Percentiles rank a stretch among this genome's conserved stretches.
Conservation (phyloP, 2,329 filamentous ascomycete species). For the Huntiella savannae region DNA sequence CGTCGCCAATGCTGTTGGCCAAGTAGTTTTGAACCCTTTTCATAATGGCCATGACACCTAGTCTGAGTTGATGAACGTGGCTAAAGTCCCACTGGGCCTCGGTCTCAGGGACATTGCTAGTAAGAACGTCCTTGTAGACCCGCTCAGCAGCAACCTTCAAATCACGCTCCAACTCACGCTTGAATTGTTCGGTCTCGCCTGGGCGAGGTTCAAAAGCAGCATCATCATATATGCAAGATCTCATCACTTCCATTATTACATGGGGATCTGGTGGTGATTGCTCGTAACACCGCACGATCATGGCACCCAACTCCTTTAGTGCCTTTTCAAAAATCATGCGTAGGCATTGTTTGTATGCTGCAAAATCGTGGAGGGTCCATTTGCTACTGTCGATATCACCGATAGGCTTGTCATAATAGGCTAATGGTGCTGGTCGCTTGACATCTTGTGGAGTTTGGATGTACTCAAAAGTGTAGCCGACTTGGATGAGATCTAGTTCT, state of each 20-base stretch:
- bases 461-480: constrained; percentile 54
- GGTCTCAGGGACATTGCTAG: constrained; percentile 59
- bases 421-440: constrained; percentile 46
- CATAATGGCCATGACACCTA: constrained; percentile 66
- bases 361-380: constrained; percentile 53
- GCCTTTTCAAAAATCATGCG: constrained; percentile 60
- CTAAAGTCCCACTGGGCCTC: constrained; percentile 77
- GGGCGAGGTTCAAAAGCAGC: constrained; percentile 51
- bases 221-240: constrained; percentile 66
- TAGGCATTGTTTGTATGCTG: constrained; percentile 56
- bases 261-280: constrained; percentile 68
- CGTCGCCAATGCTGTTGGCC: constrained; percentile 37
- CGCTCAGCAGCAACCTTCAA: constrained; percentile 18
- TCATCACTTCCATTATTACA: constrained; percentile 59
- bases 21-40: constrained; percentile 86
- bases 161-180: constrained; percentile 5
- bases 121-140: constrained; percentile 60
- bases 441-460: constrained; percentile 27
- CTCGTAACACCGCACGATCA: constrained; percentile 79
- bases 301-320: constrained; percentile 68
- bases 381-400: constrained; percentile 36
- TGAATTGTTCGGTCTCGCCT: constrained; percentile 39
- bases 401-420: constrained; percentile 30
- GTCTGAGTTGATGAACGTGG: constrained; percentile 76
- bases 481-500: constrained; percentile 59